Percentiles rank a stretch among this genome's conserved stretches.
These are phyloP conservation scores for Ophiocordyceps sinensis DNA, from an alignment of 2,329 filamentous ascomycete species.

Conservation along the genomic window DNA sequence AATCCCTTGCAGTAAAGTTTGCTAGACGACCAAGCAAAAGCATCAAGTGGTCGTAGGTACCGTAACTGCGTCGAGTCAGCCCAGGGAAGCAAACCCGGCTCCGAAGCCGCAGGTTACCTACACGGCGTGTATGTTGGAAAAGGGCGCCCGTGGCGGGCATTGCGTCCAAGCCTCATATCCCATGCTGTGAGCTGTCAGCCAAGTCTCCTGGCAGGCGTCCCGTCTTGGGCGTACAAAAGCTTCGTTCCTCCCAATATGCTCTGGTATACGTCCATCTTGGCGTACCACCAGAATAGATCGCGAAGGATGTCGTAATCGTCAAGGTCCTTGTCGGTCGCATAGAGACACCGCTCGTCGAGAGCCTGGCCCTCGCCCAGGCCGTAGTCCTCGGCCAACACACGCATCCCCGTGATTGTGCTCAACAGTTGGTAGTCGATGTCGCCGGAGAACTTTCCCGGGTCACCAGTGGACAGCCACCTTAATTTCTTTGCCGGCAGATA, in stretches of 20 bases:
- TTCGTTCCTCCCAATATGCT: constrained; percentile 75
- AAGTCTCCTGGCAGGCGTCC: too few relatives aligned
- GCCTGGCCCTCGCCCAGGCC: constrained; percentile 17
- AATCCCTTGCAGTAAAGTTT: constrained; percentile 64
- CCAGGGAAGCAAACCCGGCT: not conserved
- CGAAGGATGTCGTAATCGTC: constrained; percentile 67
- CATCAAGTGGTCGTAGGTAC: constrained; percentile 77
- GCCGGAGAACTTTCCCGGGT: constrained; percentile 15
- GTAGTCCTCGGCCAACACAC: constrained; percentile 22
- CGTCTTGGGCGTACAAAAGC: constrained; percentile 53
- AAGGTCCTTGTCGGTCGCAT: constrained; percentile 46
- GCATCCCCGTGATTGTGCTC: constrained; percentile 23
- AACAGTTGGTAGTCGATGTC: constrained; percentile 28
- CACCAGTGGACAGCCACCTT: constrained; percentile 9
- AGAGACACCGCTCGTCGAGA: constrained; percentile 8
- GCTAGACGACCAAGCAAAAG: constrained; percentile 68
- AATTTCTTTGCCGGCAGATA: constrained; percentile 48
- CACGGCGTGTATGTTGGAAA: constrained; percentile 63
- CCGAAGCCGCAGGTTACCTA: constrained; percentile 22
- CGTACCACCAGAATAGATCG: constrained; percentile 93
- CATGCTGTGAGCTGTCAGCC: constrained; percentile 39
- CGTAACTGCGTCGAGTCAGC: constrained; percentile 45
- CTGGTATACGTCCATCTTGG: constrained; percentile 87
- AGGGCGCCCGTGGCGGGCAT: constrained; percentile 69
- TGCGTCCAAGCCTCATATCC: constrained; percentile 72